phyloP scores from a whole-genome alignment of 2,329 filamentous ascomycete species.

The Alternaria gaisen region DNA sequence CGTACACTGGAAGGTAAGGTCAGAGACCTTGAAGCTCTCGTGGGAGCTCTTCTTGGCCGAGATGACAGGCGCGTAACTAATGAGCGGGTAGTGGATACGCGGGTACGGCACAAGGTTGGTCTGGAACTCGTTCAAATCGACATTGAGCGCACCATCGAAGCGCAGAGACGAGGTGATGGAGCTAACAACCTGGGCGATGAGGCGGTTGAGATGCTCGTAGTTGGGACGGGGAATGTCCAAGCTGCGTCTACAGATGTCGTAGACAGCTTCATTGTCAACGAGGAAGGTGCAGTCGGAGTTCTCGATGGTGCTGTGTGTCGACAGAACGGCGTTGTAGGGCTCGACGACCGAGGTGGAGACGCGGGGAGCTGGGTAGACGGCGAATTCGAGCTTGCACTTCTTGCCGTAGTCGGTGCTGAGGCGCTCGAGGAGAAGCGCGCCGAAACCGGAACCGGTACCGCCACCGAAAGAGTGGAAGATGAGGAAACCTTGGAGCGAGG shows the following conservation, averaged over 20 bases:
- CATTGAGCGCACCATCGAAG: constrained; percentile 76
- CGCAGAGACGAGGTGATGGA: constrained; percentile 77
- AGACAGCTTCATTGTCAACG: constrained; percentile 78
- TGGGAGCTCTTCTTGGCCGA: constrained; percentile 80
- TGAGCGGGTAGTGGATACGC: constrained; percentile 77
- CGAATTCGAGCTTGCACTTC: constrained; percentile 80
- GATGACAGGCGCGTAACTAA: constrained; percentile 76
- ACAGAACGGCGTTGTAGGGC: constrained; percentile 77
- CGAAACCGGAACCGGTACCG: constrained; percentile 77
- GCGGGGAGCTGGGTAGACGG: constrained; percentile 74
- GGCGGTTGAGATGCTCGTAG: constrained; percentile 76
- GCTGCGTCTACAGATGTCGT: constrained; percentile 78
- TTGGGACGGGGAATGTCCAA: constrained; percentile 73
- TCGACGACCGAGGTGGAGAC: constrained; percentile 76
- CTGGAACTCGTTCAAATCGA: constrained; percentile 81
- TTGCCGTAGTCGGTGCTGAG: constrained; percentile 78
- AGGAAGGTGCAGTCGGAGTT: constrained; percentile 83
- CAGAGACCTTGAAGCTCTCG: constrained; percentile 86
- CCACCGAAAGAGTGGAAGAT: constrained; percentile 80
- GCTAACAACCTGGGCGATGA: constrained; percentile 78
- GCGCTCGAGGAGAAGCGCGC: constrained; percentile 75
- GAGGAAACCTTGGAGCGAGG: constrained; percentile 75
- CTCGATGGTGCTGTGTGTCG: constrained; percentile 78
- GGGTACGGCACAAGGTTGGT: constrained; percentile 78
- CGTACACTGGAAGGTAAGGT: constrained; percentile 76